Percentiles rank a stretch among this genome's conserved stretches.
Evolutionary conservation across 768 basidiomycete species (phyloP).

Genomic region (Amanita rimosa): DNA sequence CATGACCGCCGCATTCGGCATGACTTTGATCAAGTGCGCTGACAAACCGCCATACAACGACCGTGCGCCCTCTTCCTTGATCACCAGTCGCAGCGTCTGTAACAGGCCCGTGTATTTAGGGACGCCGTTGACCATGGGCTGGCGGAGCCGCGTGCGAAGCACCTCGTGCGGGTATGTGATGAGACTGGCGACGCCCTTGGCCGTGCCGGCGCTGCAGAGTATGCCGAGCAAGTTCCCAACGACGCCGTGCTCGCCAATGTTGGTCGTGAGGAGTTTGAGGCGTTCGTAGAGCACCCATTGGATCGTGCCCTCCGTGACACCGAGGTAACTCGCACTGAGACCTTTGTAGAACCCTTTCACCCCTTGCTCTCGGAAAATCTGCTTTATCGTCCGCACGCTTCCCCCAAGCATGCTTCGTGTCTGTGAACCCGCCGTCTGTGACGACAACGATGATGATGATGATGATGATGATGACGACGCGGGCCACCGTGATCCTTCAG

Average conservation of each 20-base stretch:
- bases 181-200: constrained; percentile 87
- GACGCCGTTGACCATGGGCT: too few relatives aligned
- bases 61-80: constrained; percentile 82
- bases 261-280: constrained; percentile 59
- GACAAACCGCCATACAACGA: constrained; percentile 87
- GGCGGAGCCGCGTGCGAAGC: constrained; percentile 46
- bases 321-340: constrained; percentile 87
- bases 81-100: constrained; percentile 8
- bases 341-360: constrained; percentile 90
- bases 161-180: constrained; percentile 99
- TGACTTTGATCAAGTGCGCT: constrained; percentile 78
- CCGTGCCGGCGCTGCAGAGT: constrained; percentile 83
- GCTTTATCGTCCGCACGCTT: constrained; percentile 50
- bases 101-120: too few relatives aligned
- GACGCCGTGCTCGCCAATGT: constrained; percentile 44
- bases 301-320: constrained; percentile 92
- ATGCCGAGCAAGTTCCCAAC: constrained; percentile 65
- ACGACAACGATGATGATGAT: too few relatives aligned
- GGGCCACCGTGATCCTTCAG: neutral
- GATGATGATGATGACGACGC: too few relatives aligned
- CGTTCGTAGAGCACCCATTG: constrained; percentile 97
- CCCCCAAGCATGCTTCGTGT: constrained; percentile 30
- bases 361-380: constrained; percentile 77
- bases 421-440: constrained; percentile 14
- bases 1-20: too few relatives aligned